These are phyloP conservation scores for Apiospora hydei DNA, from an alignment of 2,329 filamentous ascomycete species.

Conservation along the genomic window DNA sequence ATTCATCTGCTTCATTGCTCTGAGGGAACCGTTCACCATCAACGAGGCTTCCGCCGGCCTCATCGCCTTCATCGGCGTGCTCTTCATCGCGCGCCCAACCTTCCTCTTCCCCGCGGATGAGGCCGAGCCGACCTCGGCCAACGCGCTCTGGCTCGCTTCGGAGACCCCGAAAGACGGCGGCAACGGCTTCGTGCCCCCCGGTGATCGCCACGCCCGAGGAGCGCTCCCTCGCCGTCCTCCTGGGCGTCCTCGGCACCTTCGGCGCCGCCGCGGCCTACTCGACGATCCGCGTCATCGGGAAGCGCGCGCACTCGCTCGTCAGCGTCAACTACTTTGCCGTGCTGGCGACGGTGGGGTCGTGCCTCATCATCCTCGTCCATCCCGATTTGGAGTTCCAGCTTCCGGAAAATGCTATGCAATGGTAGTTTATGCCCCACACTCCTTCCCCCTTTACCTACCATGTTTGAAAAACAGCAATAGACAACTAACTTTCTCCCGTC, in stretches of 20 bases:
- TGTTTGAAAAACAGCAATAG: not conserved
- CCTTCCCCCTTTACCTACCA: not conserved
- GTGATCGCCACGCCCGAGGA: constrained; percentile 60
- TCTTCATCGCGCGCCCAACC: constrained; percentile 76
- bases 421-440: constrained; percentile 41
- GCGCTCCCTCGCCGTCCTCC: constrained; percentile 68
- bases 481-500: constrained; percentile 33
- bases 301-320: constrained; percentile 76
- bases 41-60: constrained; percentile 74
- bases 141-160: constrained; percentile 26
- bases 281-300: constrained; percentile 77
- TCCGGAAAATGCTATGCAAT: constrained; percentile 50
- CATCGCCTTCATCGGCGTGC: constrained; percentile 73
- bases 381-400: constrained; percentile 51
- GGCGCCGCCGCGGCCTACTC: constrained; percentile 75
- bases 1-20: constrained; percentile 67
- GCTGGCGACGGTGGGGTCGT: constrained; percentile 70
- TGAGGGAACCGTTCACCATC: constrained; percentile 71
- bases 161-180: constrained; percentile 19
- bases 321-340: constrained; percentile 80
- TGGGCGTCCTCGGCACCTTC: constrained; percentile 73
- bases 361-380: constrained; percentile 60
- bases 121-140: not conserved
- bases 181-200: constrained; percentile 31
- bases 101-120: constrained; percentile 57